Conservation (phyloP, 306 rosid species). For the Citrullus amarus region DNA sequence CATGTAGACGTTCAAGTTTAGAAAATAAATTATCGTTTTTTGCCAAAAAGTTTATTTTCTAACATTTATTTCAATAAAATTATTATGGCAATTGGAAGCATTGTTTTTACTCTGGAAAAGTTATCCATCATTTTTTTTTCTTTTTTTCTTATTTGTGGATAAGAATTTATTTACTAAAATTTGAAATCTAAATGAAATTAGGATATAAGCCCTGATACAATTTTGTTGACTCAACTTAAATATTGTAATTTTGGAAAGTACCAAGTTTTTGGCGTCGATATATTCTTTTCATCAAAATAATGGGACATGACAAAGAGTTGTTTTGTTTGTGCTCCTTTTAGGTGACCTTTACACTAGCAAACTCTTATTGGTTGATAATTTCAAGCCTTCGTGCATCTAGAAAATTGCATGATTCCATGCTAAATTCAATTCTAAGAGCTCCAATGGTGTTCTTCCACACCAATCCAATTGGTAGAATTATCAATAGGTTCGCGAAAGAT, state of each 20-base stretch:
- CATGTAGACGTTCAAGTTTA: neutral
- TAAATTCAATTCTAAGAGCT: conserved; percentile 47
- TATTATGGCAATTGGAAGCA: neutral
- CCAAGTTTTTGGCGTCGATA: neutral
- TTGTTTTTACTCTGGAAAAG: neutral
- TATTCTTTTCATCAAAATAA: neutral
- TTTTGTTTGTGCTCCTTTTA: conserved; percentile 16
- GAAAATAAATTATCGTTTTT: neutral
- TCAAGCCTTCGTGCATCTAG: conserved; percentile 63
- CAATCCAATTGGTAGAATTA: conserved; percentile 76
- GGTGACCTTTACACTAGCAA: conserved; percentile 65
- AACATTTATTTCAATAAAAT: neutral
- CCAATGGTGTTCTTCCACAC: conserved; percentile 89
- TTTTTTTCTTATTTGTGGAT: too few species aligned
- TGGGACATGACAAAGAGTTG: neutral
- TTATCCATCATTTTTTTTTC: too few species aligned
- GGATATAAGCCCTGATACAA: neutral
- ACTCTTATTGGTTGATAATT: conserved; percentile 61
- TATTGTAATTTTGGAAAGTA: neutral
- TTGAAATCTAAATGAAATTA: neutral
- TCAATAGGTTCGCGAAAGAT: conserved; percentile 84
- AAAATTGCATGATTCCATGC: conserved; percentile 54
- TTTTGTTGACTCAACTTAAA: neutral
- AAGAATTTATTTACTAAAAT: too few species aligned
- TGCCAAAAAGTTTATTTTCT: neutral